These are phyloP conservation scores for Hypoxylon sp. DNA, from an alignment of 2,329 filamentous ascomycete species.

Conservation along the genomic window DNA sequence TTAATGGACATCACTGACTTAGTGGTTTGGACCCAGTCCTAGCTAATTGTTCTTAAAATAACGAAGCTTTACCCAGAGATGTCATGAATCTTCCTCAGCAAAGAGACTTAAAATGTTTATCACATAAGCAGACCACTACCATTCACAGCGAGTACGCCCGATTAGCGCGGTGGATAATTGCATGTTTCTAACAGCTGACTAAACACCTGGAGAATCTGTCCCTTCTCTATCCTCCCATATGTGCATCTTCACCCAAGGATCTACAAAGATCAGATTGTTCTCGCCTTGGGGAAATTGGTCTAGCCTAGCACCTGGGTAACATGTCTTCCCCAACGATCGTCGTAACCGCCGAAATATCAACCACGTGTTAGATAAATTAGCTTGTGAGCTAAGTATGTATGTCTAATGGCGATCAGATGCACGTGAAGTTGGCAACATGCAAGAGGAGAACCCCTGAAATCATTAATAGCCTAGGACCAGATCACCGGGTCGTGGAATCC, in stretches of 20 bases:
- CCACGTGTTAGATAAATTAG: constrained; percentile 32
- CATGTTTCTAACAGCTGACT: not conserved
- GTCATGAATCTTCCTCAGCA: not conserved
- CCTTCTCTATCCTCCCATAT: not conserved
- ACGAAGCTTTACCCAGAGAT: too few species aligned
- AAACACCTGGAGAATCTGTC: not conserved
- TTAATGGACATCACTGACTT: too few species aligned
- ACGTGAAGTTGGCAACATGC: constrained; percentile 17
- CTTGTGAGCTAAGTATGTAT: not conserved
- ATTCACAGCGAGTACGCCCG: not conserved
- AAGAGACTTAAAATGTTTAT: not conserved
- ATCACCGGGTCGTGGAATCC: constrained; percentile 28
- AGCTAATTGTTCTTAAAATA: too few species aligned
- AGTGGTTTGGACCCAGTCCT: too few species aligned
- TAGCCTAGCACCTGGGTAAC: constrained; percentile 2
- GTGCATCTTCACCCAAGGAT: constrained; percentile 1
- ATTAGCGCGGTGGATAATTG: not conserved
- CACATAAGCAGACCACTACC: not conserved
- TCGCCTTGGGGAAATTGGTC: not conserved
- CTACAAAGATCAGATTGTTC: not conserved
- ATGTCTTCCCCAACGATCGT: not conserved
- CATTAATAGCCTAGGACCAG: constrained; percentile 31
- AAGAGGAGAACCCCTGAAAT: constrained; percentile 18
- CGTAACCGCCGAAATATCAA: constrained; percentile 11
- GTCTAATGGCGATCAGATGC: constrained; percentile 5